Evolutionary conservation across 768 basidiomycete species (phyloP), one percentile per base, ranked within the genome.

Genomic region (Roridomyces roridus): DNA sequence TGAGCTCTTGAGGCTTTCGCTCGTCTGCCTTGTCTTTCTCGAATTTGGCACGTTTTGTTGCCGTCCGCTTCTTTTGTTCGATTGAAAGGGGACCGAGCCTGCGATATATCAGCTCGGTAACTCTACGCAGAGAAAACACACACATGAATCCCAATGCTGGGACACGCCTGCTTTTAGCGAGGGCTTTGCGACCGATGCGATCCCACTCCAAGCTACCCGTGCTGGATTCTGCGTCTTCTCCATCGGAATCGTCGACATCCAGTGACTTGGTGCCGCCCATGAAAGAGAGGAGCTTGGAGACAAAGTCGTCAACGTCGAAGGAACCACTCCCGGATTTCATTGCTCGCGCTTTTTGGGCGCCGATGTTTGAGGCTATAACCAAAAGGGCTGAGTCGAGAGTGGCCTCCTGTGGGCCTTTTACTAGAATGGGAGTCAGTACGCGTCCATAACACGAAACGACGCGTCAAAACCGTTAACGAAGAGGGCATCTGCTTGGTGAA

Each of bases 21-120:
- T 83, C 84, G 52, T 86, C 85, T 44, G 80, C 88, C 62, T 86
- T 85, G 55, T 85, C 84, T 68, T 89, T 89, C 67, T 93, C 88
- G 12, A 89, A 77, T 62, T 81, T 88, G 9, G 85, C 78, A 4
- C 92, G 84, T 60, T 87, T 89, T 1, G 67, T 73, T 0, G 77
- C 65, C 5, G 71, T 74, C 4, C 94, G 81, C 67, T 91, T 89
- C 74, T 93, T 97, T 68, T 88, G 88, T 69, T 96, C 92, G 28
- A 93, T 79, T 0, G 87, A 87, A 12, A 99, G 77, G 18, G 97
- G 96, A 2, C 97, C 97, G 23, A 95, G 80, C 94, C 96, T 98
- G 57, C 25, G n/a, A 15, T 53, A 17, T 25, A 15, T 34, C 11
- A 10, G 15, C 7, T 10, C 31, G 7, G 31, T 34, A 10, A 15